Evolutionary conservation across 169 alveolate species (phyloP), one percentile per base, ranked within the genome.

Genomic region (Plasmodium malariae): DNA sequence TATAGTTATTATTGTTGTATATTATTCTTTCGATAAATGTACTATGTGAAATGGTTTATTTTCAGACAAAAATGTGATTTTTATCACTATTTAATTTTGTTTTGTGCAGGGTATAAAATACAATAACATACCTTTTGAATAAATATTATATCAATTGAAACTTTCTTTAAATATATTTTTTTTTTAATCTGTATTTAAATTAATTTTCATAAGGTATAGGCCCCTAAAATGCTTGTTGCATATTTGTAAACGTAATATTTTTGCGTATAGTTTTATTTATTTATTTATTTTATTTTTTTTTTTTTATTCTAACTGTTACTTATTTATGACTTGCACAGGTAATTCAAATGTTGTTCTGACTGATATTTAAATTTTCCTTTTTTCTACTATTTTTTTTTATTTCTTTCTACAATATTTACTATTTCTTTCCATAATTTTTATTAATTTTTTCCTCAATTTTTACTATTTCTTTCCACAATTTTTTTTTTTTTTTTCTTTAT

Each of bases 141-240:
- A 40, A 40, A 40, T 40, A 40, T 40, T 67, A 12, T 37, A 17
- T 36, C 36, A 32, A 26, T 28, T 26, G 51, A 1, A 34, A 67
- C 28, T 34, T 48, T 67, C 37, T 11, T 67, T n/a, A n/a, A n/a
- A 19, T 67, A 67, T 32, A 67, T 14, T 37, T 48, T 32, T 63
- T 21, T 28, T 28, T 67, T 67, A 67, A 67, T 67, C 74, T 67
- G 36, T 48, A 28, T n/a, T n/a, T n/a, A n/a, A n/a, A n/a, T n/a
- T n/a, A n/a, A n/a, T n/a, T n/a, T n/a, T n/a, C n/a, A n/a, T n/a
- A n/a, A n/a, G n/a, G n/a, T n/a, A n/a, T n/a, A n/a, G n/a, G n/a
- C n/a, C n/a, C n/a, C n/a, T n/a, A n/a, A n/a, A n/a, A n/a, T n/a
- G n/a, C n/a, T n/a, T n/a, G n/a, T n/a, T n/a, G n/a, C n/a, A n/a